Conservation (phyloP, 1,284 basidiomycete species). For the Omphalotus olearius region DNA sequence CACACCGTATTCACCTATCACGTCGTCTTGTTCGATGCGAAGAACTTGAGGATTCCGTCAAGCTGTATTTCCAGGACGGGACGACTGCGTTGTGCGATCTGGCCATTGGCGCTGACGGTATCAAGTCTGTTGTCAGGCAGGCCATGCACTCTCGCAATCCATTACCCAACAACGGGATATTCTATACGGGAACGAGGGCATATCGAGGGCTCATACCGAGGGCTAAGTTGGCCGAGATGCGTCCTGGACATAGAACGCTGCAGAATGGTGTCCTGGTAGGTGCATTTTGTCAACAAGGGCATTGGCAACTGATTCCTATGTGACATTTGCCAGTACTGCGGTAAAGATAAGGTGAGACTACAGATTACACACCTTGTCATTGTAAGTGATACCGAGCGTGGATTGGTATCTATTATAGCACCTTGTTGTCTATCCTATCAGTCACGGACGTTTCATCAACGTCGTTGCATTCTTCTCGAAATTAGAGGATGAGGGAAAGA, state of each 20-base stretch:
- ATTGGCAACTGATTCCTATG: not conserved
- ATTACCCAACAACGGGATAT: slow-evolving; percentile 19
- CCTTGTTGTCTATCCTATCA: slow-evolving; percentile 40
- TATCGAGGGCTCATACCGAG: slow-evolving; percentile 36
- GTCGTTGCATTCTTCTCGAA: slow-evolving; percentile 34
- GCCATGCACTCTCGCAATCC: not conserved
- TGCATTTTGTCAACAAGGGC: slow-evolving; percentile 3
- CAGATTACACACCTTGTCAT: not conserved
- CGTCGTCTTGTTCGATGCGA: slow-evolving; percentile 37
- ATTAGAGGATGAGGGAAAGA: slow-evolving; percentile 29
- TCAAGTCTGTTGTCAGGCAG: slow-evolving; percentile 20
- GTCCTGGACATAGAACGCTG: slow-evolving; percentile 32
- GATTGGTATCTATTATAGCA: slow-evolving; percentile 25
- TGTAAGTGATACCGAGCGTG: not conserved
- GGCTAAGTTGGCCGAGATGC: slow-evolving; percentile 28
- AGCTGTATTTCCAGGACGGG: slow-evolving; percentile 41
- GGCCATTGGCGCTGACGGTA: slow-evolving; percentile 48
- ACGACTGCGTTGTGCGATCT: slow-evolving; percentile 38
- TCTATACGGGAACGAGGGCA: slow-evolving; percentile 33
- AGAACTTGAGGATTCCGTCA: slow-evolving; percentile 26
- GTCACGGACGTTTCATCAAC: slow-evolving; percentile 37
- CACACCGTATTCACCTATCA: slow-evolving; percentile 26
- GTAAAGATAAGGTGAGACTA: slow-evolving; percentile 31
- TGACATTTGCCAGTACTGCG: slow-evolving; percentile 32
- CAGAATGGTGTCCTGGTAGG: slow-evolving; percentile 32